Evolutionary conservation across 2,329 filamentous ascomycete species (phyloP), one percentile per base, ranked within the genome.

Genomic region (Microascus cirrosus): DNA sequence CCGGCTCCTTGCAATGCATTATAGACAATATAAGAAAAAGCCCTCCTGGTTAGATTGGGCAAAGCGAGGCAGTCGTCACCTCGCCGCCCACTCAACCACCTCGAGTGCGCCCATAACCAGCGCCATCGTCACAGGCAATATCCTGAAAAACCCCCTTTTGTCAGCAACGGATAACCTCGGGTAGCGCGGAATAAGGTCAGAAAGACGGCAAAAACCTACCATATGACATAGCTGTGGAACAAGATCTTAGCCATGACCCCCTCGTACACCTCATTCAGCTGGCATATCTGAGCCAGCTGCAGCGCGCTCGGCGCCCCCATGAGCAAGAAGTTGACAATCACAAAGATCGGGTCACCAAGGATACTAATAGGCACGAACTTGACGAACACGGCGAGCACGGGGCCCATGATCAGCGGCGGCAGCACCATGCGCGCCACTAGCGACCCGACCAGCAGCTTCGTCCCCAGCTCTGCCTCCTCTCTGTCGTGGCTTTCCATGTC

Each of bases 201-300:
- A 50, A 1, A 10, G 15, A 36, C 7, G 36, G 36, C 12, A 55
- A 32, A 15, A 24, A 50, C 85, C 73, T 76, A 90, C 90, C 91
- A 96, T 62, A 96, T 86, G 60, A 99, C 72, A 61, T 74, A 74
- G 74, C 93, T 96, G 76, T 96, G 93, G 77, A 97, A 96, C 55
- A 97, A 74, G 59, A 99, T 80, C 70, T 84, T 89, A 61, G 89
- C 89, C 92, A 99, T 97, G 54, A 94, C 90, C 20, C 87, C 84
- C 77, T 97, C 93, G 71, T 90, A 99, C 11, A 99, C 94, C 62
- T 87, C 87, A 72, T 99, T 99, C 74, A 97, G 89, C 78, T 97
- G 94, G 74, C 94, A 99, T 61, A 99, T 99, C 74, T 99, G 94
- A 7, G 94, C 93, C 67, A 99, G 76, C 73, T 99, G 94, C 62